Evolutionary conservation across 768 basidiomycete species (phyloP), one percentile per base, ranked within the genome.

Genomic region (Suillus discolor): DNA sequence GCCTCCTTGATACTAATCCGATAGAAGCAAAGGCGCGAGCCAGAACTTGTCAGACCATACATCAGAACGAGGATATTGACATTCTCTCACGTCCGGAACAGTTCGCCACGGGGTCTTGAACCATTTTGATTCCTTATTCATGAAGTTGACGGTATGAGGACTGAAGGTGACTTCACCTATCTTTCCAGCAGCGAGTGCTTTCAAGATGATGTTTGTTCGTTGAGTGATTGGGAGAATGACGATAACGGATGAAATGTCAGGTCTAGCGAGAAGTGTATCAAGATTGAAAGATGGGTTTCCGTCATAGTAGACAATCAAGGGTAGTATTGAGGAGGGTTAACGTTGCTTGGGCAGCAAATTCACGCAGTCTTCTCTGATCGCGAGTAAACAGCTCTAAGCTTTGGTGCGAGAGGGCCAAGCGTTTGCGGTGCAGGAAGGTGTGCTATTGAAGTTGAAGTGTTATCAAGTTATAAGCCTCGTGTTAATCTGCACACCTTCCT

Each of bases 71-170:
- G 47, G 51, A 57, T 54, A 57, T 42, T 18, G 13, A 47, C 88
- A 57, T 41, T 20, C 15, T 82, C 47, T 71, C 70, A 91, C 91
- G 68, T 93, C 91, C 28, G 93, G 93, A 57, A 90, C 80, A 2
- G 89, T 91, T 47, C 94, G 82, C 94, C 94, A 96, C 44, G 88
- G 85, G 0, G 92, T 94, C 61, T 91, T 89, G 74, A 91, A 92
- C 82, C 87, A 95, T 73, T 90, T 89, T 23, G 83, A 85, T 16
- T 85, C 84, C 72, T 85, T 79, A 67, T 88, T 84, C 66, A 92
- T 79, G 68, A 81, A 81, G 67, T 81, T 83, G 34, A 87, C 79
- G 3, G 81, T 79, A 6, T 81, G 76, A 18, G 86, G 80, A 64
- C 83, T 87, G 82, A 91, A 89, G 15, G 79, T 79, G 57, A 94